Conservation (phyloP, 352 stramenopile genomes). For the Phytophthora uliginosa region DNA sequence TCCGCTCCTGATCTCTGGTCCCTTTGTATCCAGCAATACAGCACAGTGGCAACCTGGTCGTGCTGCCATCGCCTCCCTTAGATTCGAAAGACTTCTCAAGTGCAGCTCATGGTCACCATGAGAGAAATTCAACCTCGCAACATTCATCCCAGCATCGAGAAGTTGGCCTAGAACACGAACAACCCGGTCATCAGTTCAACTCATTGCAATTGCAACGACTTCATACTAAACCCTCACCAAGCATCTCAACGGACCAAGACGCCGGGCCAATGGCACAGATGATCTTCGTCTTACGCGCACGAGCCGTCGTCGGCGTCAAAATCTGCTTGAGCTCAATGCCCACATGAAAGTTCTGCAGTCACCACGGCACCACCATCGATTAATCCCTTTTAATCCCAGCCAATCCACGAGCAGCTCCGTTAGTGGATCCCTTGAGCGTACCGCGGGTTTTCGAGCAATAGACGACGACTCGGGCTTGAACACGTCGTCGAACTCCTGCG, state of each 20-base stretch:
- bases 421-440: conserved; percentile 31
- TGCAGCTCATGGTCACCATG: conserved; percentile 98
- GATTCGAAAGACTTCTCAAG: conserved; percentile 90
- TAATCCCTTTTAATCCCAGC: conserved; percentile 6
- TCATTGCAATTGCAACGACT: background rate
- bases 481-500: conserved; percentile 65
- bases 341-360: conserved; percentile 69
- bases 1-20: conserved; percentile 97
- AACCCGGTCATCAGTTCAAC: conserved; percentile 1
- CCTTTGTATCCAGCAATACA: conserved; percentile 98
- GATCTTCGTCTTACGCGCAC: conserved; percentile 98
- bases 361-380: background rate
- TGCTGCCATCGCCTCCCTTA: conserved; percentile 79
- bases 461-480: conserved; percentile 50
- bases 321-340: conserved; percentile 83
- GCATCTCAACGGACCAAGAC: conserved; percentile 96
- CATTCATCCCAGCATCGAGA: conserved; percentile 95
- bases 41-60: conserved; percentile 88
- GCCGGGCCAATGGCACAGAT: conserved; percentile 99
- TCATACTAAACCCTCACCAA: conserved; percentile 71
- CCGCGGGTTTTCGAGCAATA: conserved; percentile 45
- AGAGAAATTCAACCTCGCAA: conserved; percentile 99
- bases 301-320: conserved; percentile 54
- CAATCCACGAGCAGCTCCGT: conserved; percentile 13
- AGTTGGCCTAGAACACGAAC: conserved; percentile 58